Evolutionary conservation across 345 rosid species (phyloP).

Genomic region (Lumnitzera racemosa): DNA sequence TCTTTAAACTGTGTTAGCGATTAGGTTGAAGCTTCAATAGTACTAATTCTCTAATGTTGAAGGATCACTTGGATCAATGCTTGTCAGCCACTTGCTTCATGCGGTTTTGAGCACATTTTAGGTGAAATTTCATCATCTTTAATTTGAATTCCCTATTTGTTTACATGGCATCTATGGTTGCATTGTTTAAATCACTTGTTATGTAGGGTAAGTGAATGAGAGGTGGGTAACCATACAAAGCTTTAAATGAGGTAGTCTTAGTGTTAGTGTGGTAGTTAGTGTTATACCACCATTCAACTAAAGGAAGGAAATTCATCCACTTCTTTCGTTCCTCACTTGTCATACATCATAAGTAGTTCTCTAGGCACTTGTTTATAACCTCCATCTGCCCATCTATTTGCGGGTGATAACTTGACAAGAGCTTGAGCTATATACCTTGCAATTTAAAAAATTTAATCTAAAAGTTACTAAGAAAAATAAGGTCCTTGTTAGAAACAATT

Average conservation of each 20-base stretch:
- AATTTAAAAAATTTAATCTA: neutral
- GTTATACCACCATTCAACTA: constrained; percentile 7
- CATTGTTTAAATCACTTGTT: neutral
- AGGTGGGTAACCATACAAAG: constrained; percentile 1
- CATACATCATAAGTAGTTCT: constrained; percentile 1
- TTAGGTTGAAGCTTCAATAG: neutral
- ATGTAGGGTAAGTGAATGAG: neutral
- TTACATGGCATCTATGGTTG: no score
- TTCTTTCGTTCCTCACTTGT: neutral
- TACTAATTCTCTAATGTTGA: no score
- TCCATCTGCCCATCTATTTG: neutral
- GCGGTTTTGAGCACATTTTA: no score
- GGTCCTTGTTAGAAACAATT: neutral
- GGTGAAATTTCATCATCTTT: no score
- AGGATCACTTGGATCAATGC: no score
- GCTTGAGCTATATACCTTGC: neutral
- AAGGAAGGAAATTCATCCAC: neutral
- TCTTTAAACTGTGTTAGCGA: neutral
- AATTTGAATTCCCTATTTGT: no score
- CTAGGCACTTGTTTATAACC: neutral
- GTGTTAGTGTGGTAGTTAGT: neutral
- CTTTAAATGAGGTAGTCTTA: neutral
- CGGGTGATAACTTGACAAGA: neutral
- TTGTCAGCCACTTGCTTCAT: no score
- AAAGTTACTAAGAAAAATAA: neutral